Evolutionary conservation across 371 early-diverging fungal genomes (phyloP), one percentile per base, ranked within the genome.

Genomic region (Rhizopus stolonifer): DNA sequence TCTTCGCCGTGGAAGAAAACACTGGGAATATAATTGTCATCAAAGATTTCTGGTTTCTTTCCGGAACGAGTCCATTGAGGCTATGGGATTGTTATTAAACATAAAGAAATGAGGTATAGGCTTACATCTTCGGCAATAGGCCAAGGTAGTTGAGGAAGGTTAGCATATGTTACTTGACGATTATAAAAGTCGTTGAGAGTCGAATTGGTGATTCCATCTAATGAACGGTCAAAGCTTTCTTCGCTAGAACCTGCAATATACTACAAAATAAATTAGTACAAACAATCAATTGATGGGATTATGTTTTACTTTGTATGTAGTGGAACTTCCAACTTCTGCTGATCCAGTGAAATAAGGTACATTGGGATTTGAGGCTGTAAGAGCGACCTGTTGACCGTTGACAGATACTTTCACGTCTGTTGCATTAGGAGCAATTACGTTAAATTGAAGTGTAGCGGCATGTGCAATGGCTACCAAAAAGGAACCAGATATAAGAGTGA

Each of bases 61-160:
- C 67, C 76, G 17, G 56, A 56, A 36, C 72, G 70, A 39, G 77
- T 77, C 81, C 81, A 81, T 61, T 74, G 74, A 49, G 79, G 70
- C 70, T 77, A 68, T 36, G 10, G 43, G 43, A 29, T n/a, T n/a
- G n/a, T n/a, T n/a, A n/a, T n/a, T n/a, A n/a, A n/a, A n/a, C n/a
- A 31, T 46, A 38, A 17, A 31, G 33, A n/a, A n/a, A 25, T 31
- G 46, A 10, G 38, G 15, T 23, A 29, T 21, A 43, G 10, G 9
- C 42, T 18, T 64, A 61, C 67, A 32, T 64, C 44, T 46, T 49
- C 46, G 54, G 61, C 61, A 69, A 74, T 75, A 17, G 81, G 81
- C 61, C 70, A 74, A 8, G 80, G 80, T 25, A 82, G 62, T 42
- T 69, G 63, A 29, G 79, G 80, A n/a, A 82, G 66, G 49, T 80